These are phyloP conservation scores for Wilhelminamyces savonicus DNA, from an alignment of 805 yeast genomes.

Conservation along the genomic window DNA sequence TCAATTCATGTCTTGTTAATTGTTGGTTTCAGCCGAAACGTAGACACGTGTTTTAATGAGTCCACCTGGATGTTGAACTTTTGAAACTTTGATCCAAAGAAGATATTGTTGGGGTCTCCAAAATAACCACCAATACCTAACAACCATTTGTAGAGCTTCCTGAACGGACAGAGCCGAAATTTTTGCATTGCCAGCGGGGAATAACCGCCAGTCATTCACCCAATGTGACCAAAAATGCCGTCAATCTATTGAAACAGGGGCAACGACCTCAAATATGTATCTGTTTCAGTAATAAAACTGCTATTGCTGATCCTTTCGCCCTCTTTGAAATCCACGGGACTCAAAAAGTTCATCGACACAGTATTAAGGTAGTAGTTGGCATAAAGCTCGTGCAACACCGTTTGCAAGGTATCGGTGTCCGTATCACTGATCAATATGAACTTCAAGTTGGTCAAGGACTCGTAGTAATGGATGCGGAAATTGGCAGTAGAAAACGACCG, in stretches of 20 bases:
- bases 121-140: no score
- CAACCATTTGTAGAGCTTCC: no score
- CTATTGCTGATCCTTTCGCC: conserved; percentile 50
- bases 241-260: conserved; percentile 12
- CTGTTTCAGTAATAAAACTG: conserved; percentile 51
- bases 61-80: no score
- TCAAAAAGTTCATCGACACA: conserved; percentile 49
- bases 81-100: no score
- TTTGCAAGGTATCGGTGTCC: conserved; percentile 46
- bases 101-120: no score
- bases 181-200: no score
- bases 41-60: no score
- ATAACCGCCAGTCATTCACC: no score
- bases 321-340: conserved; percentile 53
- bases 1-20: no score
- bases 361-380: conserved; percentile 50
- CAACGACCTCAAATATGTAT: conserved; percentile 34
- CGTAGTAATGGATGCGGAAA: conserved; percentile 74
- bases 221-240: no score
- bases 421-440: conserved; percentile 72
- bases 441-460: conserved; percentile 73
- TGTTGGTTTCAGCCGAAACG: no score
- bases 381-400: conserved; percentile 53
- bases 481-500: conserved; percentile 63
- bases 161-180: no score